Base-by-base conservation (phyloP, 2,329 filamentous ascomycete species). In the Cytospora leucostoma region DNA sequence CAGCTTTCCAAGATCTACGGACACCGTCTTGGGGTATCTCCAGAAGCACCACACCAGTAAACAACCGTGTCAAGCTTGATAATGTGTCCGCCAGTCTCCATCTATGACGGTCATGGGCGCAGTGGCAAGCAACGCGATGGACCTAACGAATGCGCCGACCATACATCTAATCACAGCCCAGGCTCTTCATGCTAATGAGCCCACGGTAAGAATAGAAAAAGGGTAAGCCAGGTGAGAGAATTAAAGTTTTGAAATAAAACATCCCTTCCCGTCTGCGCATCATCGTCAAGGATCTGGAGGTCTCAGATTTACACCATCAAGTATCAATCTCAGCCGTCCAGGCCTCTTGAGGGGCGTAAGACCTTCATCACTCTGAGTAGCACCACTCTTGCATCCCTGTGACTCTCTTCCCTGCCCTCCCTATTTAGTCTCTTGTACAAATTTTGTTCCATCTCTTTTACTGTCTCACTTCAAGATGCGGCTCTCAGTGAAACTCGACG, bases 21-120 rank as follows among this genome's bases (percentile, higher is more conserved):
- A 60, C 44, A 57, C 54, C 52, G 50, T 44, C 15, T 57, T 65
- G 64, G 64, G 64, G 64, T 61, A 65, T 34, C 27, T 52, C 61
- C 61, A 59, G 50, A 33, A 38, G n/a, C 56, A 63, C 32, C 54
- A 65, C 56, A 53, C 33, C 51, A 21, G 7, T 59, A 64, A n/a
- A 35, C 54, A 37, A 57, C 62, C 51, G 37, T 57, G 15, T 17
- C 49, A 32, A 54, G 38, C 51, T 33, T 61, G 38, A 55, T 54
- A 32, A 50, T 7, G 32, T 61, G 27, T 51, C 27, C 40, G 51
- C 49, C 59, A 21, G 51, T 49, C 33, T 21, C 40, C 2, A 61
- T 61, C 59, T 21, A 55, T 61, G 59, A 61, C 51, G 51, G 19
- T 38, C 49, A 19, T 34, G 15, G 27, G 59, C 49, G 51, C 50